Base-by-base conservation (phyloP, 2,329 filamentous ascomycete genomes). In the Geosmithia flava region DNA sequence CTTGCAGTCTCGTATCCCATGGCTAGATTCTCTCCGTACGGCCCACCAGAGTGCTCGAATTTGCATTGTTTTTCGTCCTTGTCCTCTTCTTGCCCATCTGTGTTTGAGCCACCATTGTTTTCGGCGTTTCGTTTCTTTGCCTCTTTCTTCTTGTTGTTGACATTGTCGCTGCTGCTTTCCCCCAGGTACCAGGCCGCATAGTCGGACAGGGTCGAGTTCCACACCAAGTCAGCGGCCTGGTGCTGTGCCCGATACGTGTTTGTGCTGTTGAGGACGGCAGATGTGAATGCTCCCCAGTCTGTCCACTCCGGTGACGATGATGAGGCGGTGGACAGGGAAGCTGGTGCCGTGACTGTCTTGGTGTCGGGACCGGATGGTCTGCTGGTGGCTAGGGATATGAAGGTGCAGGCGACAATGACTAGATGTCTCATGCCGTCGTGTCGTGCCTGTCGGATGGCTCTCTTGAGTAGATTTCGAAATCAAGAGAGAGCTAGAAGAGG, bases 11-110 rank as follows among this genome's bases (percentile, higher is more conserved):
- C 52, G 59, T 80, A 87, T 3, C 83, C 84, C 4, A 79, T 69
- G 7, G 83, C 83, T 3, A 90, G 72, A 62, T 89, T 90, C 65
- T 90, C 85, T 56, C 85, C 85, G 52, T 80, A 81, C 0, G 81
- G 77, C 0, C 81, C 80, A 48, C 72, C 72, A 52, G 68, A 76
- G 64, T 83, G 80, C 47, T 64, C 58, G 53, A 81, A 78, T 2
- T 59, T 56, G 61, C 75, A 76, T 50, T 58, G 54, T 8, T 37
- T 11, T 37, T 11, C 13, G 10, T 37, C 33, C n/a, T 13, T 20
- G 16, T 42, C 46, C 6, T 42, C 43, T 15, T 16, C 20, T n/a
- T 46, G n/a, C 11, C 37, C 27, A 3, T 46, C 30, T 37, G 4
- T 8, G 23, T 27, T 8, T 27, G 23, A 4, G 4, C 23, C 23